phyloP scores from a whole-genome alignment of 2,329 filamentous ascomycete genomes.

The Cladosporium oxysporum region DNA sequence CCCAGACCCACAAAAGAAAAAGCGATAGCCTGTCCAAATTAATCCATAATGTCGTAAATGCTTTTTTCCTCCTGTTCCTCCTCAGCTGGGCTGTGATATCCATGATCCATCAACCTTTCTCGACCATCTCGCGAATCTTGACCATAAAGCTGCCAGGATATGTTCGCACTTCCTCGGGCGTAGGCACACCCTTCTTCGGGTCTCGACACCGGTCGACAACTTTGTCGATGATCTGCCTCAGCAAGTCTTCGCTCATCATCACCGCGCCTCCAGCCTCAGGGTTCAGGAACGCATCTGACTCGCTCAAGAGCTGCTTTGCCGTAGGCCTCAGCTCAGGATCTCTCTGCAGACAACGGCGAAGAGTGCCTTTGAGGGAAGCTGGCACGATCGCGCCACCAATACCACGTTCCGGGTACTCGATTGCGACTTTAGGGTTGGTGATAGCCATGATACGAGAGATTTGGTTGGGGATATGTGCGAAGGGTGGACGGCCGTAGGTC shows the following conservation, averaged over 20 bases:
- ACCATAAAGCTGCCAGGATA: conserved; percentile 52
- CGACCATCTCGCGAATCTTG: conserved; percentile 48
- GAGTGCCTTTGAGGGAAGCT: conserved; percentile 55
- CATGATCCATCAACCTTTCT: conserved; percentile 25
- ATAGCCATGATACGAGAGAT: conserved; percentile 86
- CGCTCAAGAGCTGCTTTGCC: conserved; percentile 57
- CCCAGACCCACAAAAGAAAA: neutral
- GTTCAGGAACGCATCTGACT: conserved; percentile 59
- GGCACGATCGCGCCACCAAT: conserved; percentile 64
- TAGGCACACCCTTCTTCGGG: conserved; percentile 53
- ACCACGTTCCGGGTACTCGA: conserved; percentile 70
- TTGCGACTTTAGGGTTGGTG: conserved; percentile 72
- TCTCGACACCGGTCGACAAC: conserved; percentile 62
- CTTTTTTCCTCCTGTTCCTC: neutral
- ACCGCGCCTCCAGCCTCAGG: conserved; percentile 54
- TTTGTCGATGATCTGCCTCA: conserved; percentile 60
- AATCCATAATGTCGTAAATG: conserved; percentile 18
- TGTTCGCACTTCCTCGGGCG: conserved; percentile 54
- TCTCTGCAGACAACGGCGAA: conserved; percentile 60
- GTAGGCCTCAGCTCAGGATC: conserved; percentile 59
- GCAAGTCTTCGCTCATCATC: conserved; percentile 58
- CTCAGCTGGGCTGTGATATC: neutral
- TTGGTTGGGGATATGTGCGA: conserved; percentile 85
- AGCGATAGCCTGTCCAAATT: conserved; percentile 7
- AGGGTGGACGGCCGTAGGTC: conserved; percentile 95